phyloP scores from a whole-genome alignment of 768 basidiomycete species.

The Tricholoma furcatifolium region DNA sequence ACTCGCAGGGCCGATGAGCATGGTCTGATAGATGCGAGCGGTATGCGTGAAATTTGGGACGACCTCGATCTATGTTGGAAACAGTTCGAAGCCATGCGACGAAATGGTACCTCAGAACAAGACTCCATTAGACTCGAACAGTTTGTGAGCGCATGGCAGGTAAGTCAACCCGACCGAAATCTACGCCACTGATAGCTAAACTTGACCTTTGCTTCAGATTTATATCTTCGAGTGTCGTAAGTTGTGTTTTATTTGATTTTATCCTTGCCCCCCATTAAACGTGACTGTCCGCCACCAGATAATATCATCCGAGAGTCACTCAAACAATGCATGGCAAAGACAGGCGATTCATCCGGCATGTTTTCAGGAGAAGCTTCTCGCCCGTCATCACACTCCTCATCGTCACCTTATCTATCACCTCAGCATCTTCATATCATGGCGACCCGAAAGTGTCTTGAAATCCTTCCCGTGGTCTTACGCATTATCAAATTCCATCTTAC shows the following conservation, averaged over 20 bases:
- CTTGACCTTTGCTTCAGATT: slow-evolving; percentile 44
- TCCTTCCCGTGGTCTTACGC: slow-evolving; percentile 49
- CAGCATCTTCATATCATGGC: slow-evolving; percentile 49
- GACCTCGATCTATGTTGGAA: slow-evolving; percentile 81
- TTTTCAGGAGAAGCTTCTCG: slow-evolving; percentile 47
- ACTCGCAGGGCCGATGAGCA: slow-evolving; percentile 52
- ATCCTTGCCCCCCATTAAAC: slow-evolving; percentile 9
- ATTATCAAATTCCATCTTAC: slow-evolving; percentile 53
- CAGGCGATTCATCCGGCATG: slow-evolving; percentile 20
- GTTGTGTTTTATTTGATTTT: slow-evolving; percentile 19
- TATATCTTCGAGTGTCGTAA: slow-evolving; percentile 89
- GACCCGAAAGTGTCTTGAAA: slow-evolving; percentile 45
- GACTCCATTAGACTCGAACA: slow-evolving; percentile 45
- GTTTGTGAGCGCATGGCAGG: slow-evolving; percentile 87
- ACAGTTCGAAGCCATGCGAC: slow-evolving; percentile 69
- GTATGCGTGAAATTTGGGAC: slow-evolving; percentile 81
- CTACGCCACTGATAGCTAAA: slow-evolving; percentile 11
- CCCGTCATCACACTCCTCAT: slow-evolving; percentile 42
- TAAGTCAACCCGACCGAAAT: slow-evolving; percentile 32
- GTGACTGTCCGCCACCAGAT: slow-evolving; percentile 39
- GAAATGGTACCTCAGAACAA: slow-evolving; percentile 27
- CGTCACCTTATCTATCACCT: slow-evolving; percentile 45
- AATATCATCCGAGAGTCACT: slow-evolving; percentile 87
- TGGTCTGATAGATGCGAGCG: slow-evolving; percentile 56
- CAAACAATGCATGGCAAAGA: slow-evolving; percentile 48